Evolutionary conservation across 75 land plant genomes (phyloP), one percentile per base, ranked within the genome.

Genomic region (Larix kaempferi): DNA sequence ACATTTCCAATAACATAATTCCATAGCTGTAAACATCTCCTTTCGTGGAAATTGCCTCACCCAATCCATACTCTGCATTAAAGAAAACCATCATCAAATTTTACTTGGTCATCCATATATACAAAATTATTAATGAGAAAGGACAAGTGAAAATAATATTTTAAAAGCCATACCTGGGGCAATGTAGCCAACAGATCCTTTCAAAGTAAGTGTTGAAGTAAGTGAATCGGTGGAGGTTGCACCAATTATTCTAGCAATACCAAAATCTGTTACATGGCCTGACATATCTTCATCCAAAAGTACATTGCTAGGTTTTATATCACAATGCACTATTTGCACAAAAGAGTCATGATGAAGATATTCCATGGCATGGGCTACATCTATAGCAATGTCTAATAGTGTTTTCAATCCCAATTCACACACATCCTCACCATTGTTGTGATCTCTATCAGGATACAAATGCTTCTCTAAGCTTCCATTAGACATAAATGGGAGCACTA

Each of bases 11-110:
- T 64, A 82, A 54, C 71, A 82, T 56, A 17, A 82, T 76, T 12
- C 84, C 84, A 61, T 52, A 82, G 81, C 84, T 82, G 25, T 82
- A 82, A 41, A 82, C 75, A 73, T 78, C 84, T 54, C 81, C 74
- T 59, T 79, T 82, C 49, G 52, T 73, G 10, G 82, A 80, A 73
- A 82, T 27, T 57, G 61, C 44, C 23, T 27, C 33, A 0, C 52
- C 74, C 23, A 73, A 35, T 61, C 33, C 76, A 23, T 82, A 79
- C 71, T 82, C 84, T 27, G 84, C 82, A 56, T 27, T 66, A 67
- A 82, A 49, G 58, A 13, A 27, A 64, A 64, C 3, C 3, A 14
- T 27, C 3, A 3, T 27, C 33, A 23, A 64, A 10, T 23, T 61
- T 22, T 26, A 22, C 12, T 61, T 11, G 4, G 3, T 23, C 27